A percentile compares a stretch with the other conserved stretches of the same genome.
Evolutionary conservation across 176 grass and related monocot species (phyloP).

Genomic region (Paspalum vaginatum): DNA sequence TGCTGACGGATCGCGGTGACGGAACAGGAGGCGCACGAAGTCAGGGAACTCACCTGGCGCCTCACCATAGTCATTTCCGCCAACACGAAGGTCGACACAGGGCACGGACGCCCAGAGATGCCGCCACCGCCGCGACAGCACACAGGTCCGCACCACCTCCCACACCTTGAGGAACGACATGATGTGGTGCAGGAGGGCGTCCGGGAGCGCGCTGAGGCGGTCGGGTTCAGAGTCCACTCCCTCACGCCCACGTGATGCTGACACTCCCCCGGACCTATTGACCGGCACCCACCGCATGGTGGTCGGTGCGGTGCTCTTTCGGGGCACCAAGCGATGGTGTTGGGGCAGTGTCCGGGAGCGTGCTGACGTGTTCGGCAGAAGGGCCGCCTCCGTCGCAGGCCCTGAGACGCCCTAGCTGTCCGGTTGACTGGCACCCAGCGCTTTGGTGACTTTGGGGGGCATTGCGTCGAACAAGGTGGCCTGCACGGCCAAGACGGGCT

Average conservation of each 20-base stretch:
- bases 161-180: constrained; percentile 20
- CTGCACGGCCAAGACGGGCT: not conserved
- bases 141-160: constrained; percentile 47
- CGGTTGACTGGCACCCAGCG: not conserved
- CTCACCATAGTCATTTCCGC: not conserved
- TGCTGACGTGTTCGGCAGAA: not conserved
- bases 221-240: not conserved
- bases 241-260: not conserved
- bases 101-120: constrained; percentile 33
- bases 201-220: constrained; percentile 6
- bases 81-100: not conserved
- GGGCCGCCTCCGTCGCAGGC: not conserved
- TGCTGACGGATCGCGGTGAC: not conserved
- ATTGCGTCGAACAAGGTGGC: constrained; percentile 18
- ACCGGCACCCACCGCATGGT: constrained; percentile 6
- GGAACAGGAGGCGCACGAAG: not conserved
- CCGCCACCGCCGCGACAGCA: constrained; percentile 40
- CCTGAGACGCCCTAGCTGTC: not conserved
- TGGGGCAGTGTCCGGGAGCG: not conserved
- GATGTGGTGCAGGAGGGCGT: constrained; percentile 2
- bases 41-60: not conserved
- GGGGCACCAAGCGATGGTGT: not conserved
- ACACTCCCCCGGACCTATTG: not conserved
- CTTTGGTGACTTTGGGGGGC: constrained; percentile 4
- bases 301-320: not conserved